phyloP scores from a whole-genome alignment of 1,284 basidiomycete genomes.

The Trichosporon faecale region DNA sequence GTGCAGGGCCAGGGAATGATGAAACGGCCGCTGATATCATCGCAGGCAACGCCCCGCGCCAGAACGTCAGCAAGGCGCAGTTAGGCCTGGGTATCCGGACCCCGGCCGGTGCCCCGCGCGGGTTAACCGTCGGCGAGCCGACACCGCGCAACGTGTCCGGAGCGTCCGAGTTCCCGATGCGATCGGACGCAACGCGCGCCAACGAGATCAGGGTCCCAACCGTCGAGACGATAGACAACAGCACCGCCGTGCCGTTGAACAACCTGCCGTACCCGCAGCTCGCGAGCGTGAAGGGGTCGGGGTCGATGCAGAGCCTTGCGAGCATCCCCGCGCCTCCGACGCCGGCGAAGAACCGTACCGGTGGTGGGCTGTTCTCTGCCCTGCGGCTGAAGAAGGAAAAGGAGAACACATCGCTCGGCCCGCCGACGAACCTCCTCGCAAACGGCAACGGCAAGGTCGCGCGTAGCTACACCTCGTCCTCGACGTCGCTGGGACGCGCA shows the following conservation, averaged over 20 bases:
- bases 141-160: constrained; percentile 40
- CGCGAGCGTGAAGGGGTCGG: constrained; percentile 27
- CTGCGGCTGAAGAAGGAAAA: constrained; percentile 43
- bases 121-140: constrained; percentile 1
- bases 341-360: constrained; percentile 24
- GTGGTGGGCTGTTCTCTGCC: constrained; percentile 36
- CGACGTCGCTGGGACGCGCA: neutral
- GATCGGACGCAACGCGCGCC: constrained; percentile 46
- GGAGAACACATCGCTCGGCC: constrained; percentile 20
- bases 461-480: constrained; percentile 5
- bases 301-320: constrained; percentile 34
- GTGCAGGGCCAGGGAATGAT: too few relatives aligned
- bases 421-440: constrained; percentile 6
- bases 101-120: neutral
- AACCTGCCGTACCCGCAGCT: constrained; percentile 71
- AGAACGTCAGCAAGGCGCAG: constrained; percentile 5
- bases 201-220: constrained; percentile 45
- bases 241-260: constrained; percentile 54
- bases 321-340: constrained; percentile 23
- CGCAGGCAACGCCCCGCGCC: constrained; percentile 13
- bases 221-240: constrained; percentile 39
- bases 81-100: constrained; percentile 13
- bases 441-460: constrained; percentile 12
- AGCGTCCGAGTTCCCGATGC: constrained; percentile 48
- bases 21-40: neutral